These are phyloP conservation scores for Leccinum ochraceum DNA, from an alignment of 768 basidiomycete genomes.

Conservation along the genomic window DNA sequence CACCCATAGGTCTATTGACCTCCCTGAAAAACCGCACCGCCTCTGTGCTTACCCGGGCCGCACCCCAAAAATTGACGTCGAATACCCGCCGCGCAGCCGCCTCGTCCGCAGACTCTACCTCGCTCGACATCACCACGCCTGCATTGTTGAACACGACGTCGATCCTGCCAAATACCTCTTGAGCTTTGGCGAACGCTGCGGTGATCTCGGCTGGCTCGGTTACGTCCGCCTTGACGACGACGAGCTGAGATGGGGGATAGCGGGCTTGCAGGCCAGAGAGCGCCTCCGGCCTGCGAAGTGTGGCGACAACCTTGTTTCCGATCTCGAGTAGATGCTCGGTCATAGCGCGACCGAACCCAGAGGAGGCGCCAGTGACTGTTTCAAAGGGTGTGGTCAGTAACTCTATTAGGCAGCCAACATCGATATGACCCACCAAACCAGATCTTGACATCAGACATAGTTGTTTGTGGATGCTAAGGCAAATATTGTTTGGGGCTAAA, in stretches of 20 bases:
- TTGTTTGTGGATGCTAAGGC: neutral
- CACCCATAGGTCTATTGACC: conserved; percentile 39
- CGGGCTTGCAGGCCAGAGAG: conserved; percentile 29
- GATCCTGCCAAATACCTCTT: conserved; percentile 34
- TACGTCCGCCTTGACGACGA: conserved; percentile 37
- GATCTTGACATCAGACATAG: conserved; percentile 21
- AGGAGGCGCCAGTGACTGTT: conserved; percentile 28
- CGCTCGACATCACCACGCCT: conserved; percentile 28
- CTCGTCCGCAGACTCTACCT: conserved; percentile 39
- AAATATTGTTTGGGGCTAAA: neutral
- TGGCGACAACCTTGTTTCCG: conserved; percentile 44
- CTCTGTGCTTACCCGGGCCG: conserved; percentile 31
- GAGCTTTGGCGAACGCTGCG: conserved; percentile 30
- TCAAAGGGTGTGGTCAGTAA: neutral
- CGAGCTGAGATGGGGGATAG: conserved; percentile 28
- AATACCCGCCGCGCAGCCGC: conserved; percentile 35
- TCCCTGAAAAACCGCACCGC: conserved; percentile 39
- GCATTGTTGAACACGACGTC: conserved; percentile 44
- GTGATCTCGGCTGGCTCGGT: conserved; percentile 23
- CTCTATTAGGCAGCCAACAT: neutral
- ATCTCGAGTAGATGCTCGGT: conserved; percentile 28
- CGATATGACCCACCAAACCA: conserved; percentile 18
- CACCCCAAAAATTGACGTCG: conserved; percentile 42
- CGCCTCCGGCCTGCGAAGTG: conserved; percentile 39
- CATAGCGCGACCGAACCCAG: conserved; percentile 38